Base-by-base conservation (phyloP, 2,329 filamentous ascomycete genomes). In the Fragosphaeria purpurea region DNA sequence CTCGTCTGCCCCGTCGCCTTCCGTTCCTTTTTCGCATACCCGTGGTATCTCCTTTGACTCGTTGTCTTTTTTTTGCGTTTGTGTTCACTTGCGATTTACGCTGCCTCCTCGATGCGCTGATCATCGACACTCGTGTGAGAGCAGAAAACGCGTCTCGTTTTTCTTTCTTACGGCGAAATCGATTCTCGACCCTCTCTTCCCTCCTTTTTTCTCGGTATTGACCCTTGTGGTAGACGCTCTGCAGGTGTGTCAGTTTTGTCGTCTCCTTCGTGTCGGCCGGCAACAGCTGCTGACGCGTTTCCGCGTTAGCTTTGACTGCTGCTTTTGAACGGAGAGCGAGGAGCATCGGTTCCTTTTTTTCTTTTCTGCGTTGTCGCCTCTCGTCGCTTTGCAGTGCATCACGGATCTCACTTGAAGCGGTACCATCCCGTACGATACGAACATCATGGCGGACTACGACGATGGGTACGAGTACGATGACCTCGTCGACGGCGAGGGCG, bases 401-500 rank as follows among this genome's bases (percentile, higher is more conserved):
- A 22, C 22, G 22, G 22, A 22, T 22, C 22, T 22, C 22, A 22
- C 22, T 22, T 22, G 22, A 22, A 22, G 22, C 22, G 22, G 22
- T 22, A 22, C 22, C 22, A 22, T 22, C 22, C 22, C 22, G 22
- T 22, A 22, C 47, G 10, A 40, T 22, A 37, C 32, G 35, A 37
- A 7, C 62, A 67, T 47, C 58, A 79, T 79, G 75, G 74, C 74
- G 33, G 74, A 76, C 53, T 78, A 80, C 66, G 76, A 78, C 50
- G 72, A 76, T 46, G 70, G 72, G 9, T 76, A 71, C 66, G 65
- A 67, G 55, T 63, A 63, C 48, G 61, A 59, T 43, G 56, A 59
- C 39, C 50, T 76, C 61, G 75, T 79, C 50, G 74, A 78, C 48
- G 77, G 82, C 56, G 87, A 88, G 64, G 83, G 84, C 54, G 85